Percentiles rank a stretch among this genome's conserved stretches.
Evolutionary conservation across 2,329 filamentous ascomycete genomes (phyloP).

Genomic region (Aschersonia sp.): DNA sequence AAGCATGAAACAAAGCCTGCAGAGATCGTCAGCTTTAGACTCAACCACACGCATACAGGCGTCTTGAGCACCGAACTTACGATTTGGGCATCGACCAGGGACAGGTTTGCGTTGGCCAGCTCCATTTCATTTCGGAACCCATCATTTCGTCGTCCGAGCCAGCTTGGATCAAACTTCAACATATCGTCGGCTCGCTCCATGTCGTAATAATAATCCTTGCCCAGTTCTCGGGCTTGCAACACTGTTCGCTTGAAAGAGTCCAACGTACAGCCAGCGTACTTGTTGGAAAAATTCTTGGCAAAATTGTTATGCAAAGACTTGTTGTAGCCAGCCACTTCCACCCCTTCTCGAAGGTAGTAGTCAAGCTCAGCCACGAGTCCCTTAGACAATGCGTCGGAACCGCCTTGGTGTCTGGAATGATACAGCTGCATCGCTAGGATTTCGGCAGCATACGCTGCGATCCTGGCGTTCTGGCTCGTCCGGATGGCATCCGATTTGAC

Average conservation of each 20-base stretch:
- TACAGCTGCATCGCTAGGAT: constrained; percentile 86
- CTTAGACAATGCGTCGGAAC: constrained; percentile 49
- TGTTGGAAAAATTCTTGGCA: constrained; percentile 65
- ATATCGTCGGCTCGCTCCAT: constrained; percentile 60
- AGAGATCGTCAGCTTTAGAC: constrained; percentile 6
- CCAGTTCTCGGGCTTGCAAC: constrained; percentile 50
- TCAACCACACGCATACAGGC: background rate
- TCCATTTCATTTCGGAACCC: constrained; percentile 75
- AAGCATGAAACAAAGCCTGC: constrained; percentile 64
- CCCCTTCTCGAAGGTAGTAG: constrained; percentile 67
- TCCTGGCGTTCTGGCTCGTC: constrained; percentile 48
- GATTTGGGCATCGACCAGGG: constrained; percentile 82
- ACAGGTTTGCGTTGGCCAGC: constrained; percentile 79
- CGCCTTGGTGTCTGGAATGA: constrained; percentile 62
- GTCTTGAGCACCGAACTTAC: constrained; percentile 31
- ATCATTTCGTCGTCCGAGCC: constrained; percentile 52
- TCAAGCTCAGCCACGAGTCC: constrained; percentile 59
- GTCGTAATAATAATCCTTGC: constrained; percentile 73
- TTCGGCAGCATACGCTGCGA: constrained; percentile 74
- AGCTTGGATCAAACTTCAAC: constrained; percentile 62
- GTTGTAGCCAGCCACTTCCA: constrained; percentile 73
- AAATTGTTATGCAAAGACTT: constrained; percentile 75
- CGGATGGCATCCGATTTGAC: constrained; percentile 39
- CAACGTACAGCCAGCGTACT: constrained; percentile 61
- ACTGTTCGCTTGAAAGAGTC: constrained; percentile 66